Evolutionary conservation across 768 basidiomycete species (phyloP).

Genomic region (Trametes punicea): DNA sequence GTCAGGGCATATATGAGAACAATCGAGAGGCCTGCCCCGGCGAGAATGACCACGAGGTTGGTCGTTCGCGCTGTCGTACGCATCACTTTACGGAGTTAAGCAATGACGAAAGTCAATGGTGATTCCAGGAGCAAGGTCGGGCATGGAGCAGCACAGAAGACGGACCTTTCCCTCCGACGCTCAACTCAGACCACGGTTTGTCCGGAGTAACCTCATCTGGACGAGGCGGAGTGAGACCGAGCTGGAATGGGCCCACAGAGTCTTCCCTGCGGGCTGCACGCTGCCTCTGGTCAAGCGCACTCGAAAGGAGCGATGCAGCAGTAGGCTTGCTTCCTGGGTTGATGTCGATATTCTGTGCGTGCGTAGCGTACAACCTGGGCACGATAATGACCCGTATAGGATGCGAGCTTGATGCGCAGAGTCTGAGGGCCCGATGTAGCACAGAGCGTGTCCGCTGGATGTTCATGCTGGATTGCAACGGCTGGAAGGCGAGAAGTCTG

Average conservation of each 20-base stretch:
- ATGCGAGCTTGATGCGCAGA: not conserved
- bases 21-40: slow-evolving; percentile 78
- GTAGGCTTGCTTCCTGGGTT: slow-evolving; percentile 20
- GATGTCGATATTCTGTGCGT: slow-evolving; percentile 23
- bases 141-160: not conserved
- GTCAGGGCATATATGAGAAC: slow-evolving; percentile 76
- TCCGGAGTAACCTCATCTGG: slow-evolving; percentile 50
- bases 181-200: slow-evolving; percentile 80
- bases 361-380: slow-evolving; percentile 42
- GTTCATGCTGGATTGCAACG: slow-evolving; percentile 10
- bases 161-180: slow-evolving; percentile 71
- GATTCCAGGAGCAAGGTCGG: not conserved
- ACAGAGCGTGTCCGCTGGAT: slow-evolving; percentile 7
- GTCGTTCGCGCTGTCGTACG: slow-evolving; percentile 50
- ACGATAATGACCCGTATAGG: not conserved
- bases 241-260: slow-evolving; percentile 72
- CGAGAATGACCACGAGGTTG: slow-evolving; percentile 52
- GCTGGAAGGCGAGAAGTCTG: not conserved
- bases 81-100: slow-evolving; percentile 38
- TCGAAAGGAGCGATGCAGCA: slow-evolving; percentile 49
- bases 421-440: slow-evolving; percentile 3
- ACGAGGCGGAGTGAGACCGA: slow-evolving; percentile 61
- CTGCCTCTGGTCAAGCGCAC: slow-evolving; percentile 61
- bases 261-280: slow-evolving; percentile 43
- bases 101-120: not conserved